Evolutionary conservation across 148 eudicot genomes (phyloP).

Genomic region (Fagopyrum tataricum): DNA sequence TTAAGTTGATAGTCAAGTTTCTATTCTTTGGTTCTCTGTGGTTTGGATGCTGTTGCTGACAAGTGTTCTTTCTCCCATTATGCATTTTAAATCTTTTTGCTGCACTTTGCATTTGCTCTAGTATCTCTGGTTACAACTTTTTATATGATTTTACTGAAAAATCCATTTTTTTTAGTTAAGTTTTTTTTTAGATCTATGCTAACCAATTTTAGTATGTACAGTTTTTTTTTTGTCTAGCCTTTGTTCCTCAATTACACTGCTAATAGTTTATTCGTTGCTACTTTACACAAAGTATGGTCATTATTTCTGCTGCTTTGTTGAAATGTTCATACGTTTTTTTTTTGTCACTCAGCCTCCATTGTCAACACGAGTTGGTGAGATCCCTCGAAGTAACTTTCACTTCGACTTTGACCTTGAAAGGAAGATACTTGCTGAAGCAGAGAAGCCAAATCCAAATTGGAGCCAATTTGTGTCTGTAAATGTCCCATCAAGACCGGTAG

Average conservation of each 20-base stretch:
- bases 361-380: slow-evolving; percentile 71
- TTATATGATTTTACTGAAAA: not conserved
- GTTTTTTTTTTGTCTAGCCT: not conserved
- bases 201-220: not conserved
- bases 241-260: not conserved
- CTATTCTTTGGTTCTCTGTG: not conserved
- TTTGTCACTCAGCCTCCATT: slow-evolving; percentile 55
- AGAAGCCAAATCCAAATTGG: slow-evolving; percentile 78
- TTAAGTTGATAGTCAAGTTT: not conserved
- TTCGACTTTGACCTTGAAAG: slow-evolving; percentile 82
- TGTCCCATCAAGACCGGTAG: slow-evolving; percentile 52
- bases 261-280: not conserved
- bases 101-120: not conserved
- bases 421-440: slow-evolving; percentile 81
- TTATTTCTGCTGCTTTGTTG: not conserved
- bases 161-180: not conserved
- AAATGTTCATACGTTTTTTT: not conserved
- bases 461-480: slow-evolving; percentile 63
- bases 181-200: not conserved
- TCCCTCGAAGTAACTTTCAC: slow-evolving; percentile 78
- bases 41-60: not conserved
- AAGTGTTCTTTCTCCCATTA: not conserved
- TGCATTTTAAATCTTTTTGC: not conserved
- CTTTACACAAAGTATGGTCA: not conserved
- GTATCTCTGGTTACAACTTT: not conserved